Base-by-base conservation (phyloP, 2,329 filamentous ascomycete species). In the Metarhizium guizhouense region DNA sequence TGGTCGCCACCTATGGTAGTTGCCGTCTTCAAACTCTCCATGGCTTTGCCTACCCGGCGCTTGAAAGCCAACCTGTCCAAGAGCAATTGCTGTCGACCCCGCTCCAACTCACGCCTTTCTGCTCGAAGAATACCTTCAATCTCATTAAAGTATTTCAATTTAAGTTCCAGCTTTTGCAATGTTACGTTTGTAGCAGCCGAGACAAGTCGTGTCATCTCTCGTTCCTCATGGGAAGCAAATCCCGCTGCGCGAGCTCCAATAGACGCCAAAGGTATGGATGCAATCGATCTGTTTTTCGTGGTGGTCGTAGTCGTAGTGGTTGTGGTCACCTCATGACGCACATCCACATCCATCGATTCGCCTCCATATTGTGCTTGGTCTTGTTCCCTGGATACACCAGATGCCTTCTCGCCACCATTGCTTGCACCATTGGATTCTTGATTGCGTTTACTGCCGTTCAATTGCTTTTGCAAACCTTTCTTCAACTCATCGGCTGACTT, bases 111-210 rank as follows among this genome's bases (percentile, higher is more conserved):
- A 58, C 92, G 84, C 57, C 93, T 86, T 75, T 99, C 94, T 6
- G 92, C 90, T 64, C 95, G 88, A 52, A 99, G 79, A 48, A 96
- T 86, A 18, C 88, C 82, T 72, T 99, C 94, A 81, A 99, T 92
- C 70, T 99, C 94, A 64, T 89, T 87, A 73, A 99, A 99, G 70
- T 97, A 95, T 66, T 90, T 86, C 57, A 99, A 80, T 74, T 99
- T 99, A 64, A 97, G 77, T 72, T 97, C 91, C 59, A 97, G 85
- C 74, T 99, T 99, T 68, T 96, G 87, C 38, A 97, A 78, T n/a
- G 90, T 93, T 13, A 95, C 80, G 68, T 99, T 99, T 53, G 96
- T 90, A 0, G 91, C 90, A 6, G 91, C 88, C 2, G 91, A 93
- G 10, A 99, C 90, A 50, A 97, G 83, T 16, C 91, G 88, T 20